phyloP scores from a whole-genome alignment of 73 alveolate species.

The Paramecium primaurelia region DNA sequence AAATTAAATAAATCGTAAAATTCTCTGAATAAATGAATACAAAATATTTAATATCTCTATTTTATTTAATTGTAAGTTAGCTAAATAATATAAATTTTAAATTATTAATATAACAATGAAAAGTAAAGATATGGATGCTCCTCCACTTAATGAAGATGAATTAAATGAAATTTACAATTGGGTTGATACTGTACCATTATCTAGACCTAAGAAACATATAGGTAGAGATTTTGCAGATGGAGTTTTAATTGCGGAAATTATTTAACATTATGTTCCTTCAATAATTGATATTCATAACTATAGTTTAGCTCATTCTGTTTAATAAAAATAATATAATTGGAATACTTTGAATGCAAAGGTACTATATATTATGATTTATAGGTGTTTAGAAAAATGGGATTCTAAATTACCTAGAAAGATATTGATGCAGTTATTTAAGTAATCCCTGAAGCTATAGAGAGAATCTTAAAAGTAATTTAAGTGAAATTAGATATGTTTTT shows the following conservation, averaged over 20 bases:
- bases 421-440: slow-evolving; percentile 81
- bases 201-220: slow-evolving; percentile 96
- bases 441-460: slow-evolving; percentile 90
- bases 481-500: slow-evolving; percentile 53
- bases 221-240: slow-evolving; percentile 98
- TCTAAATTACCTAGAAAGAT: slow-evolving; percentile 79
- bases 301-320: slow-evolving; percentile 72
- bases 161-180: slow-evolving; percentile 88
- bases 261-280: slow-evolving; percentile 77
- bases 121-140: slow-evolving; percentile 58
- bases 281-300: slow-evolving; percentile 87
- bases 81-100: neutral
- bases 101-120: neutral
- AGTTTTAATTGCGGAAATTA: slow-evolving; percentile 86
- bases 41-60: neutral
- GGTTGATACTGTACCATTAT: slow-evolving; percentile 97
- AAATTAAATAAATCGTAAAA: neutral
- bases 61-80: neutral
- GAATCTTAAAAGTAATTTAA: slow-evolving; percentile 70
- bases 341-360: slow-evolving; percentile 83
- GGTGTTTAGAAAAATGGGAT: slow-evolving; percentile 94
- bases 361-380: neutral
- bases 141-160: slow-evolving; percentile 80
- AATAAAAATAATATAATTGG: slow-evolving; percentile 88
- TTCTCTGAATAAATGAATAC: neutral